Conservation (phyloP, 257 asterid genomes). For the Nicotiana attenuata region DNA sequence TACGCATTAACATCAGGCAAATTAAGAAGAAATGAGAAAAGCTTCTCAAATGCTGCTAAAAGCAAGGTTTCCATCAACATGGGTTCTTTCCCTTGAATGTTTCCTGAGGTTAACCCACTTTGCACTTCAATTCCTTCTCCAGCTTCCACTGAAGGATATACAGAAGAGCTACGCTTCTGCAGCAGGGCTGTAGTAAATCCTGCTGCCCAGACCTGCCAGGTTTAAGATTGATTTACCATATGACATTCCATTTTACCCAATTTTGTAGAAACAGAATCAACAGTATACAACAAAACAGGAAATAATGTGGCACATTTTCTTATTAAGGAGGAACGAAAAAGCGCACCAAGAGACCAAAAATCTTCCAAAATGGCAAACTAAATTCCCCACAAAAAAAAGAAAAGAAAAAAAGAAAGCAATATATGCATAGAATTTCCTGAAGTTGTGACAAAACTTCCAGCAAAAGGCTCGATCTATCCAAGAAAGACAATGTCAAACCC, state of each 20-base stretch:
- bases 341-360: not conserved
- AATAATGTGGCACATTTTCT: not conserved
- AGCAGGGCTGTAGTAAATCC: conserved; percentile 82
- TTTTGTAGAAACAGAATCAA: not conserved
- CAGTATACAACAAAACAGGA: not conserved
- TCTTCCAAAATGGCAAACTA: not conserved
- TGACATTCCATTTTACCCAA: not conserved
- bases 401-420: not conserved
- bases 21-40: conserved; percentile 57
- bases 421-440: not conserved
- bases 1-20: conserved; percentile 56
- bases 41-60: conserved; percentile 56
- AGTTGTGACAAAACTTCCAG: not conserved
- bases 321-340: not conserved
- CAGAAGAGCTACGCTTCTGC: conserved; percentile 61
- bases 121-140: conserved; percentile 31
- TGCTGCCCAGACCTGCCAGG: conserved; percentile 91
- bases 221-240: not conserved
- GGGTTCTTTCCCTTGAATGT: conserved; percentile 34
- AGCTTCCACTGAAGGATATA: conserved; percentile 33
- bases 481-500: not conserved
- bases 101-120: conserved; percentile 23
- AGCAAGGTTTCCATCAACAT: conserved; percentile 41
- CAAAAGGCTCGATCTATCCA: not conserved
- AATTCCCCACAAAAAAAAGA: not conserved